Base-by-base conservation (phyloP, 768 basidiomycete species). In the Infundibulicybe gibba region DNA sequence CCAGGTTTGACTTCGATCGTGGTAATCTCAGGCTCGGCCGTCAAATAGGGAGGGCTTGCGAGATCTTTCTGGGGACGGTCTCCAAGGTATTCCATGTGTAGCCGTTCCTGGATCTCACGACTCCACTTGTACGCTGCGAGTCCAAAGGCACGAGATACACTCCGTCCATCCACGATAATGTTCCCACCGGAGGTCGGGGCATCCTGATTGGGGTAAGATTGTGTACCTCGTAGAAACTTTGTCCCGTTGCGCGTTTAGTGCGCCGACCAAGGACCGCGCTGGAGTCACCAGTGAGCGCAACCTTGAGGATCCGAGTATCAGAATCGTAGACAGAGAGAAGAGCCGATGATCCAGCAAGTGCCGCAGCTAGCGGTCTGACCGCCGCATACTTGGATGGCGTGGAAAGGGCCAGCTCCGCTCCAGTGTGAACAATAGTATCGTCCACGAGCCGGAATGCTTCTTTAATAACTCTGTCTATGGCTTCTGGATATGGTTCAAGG, bases 11-110 rank as follows among this genome's bases (percentile, higher is more conserved):
- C 58, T 34, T 67, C 57, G 20, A 68, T 63, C 2, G 67, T 65
- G n/a, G 67, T 74, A 31, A 80, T 67, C 41, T 72, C 75, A 2
- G 80, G 80, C 49, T 72, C 70, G 1, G 79, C 77, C 6, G 72
- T 76, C 15, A 80, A 62, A 54, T 77, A 76, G 0, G 76, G 74
- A 6, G 71, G 74, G 0, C 72, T 72, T 49, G 62, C 64, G 47
- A 70, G 60, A 20, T 60, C 51, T 6, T 60, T 47, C 10, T 49
- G 61, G 6, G 59, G 58, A 0, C 53, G 39, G 13, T 69, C 63
- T 2, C 68, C 68, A 8, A 75, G 57, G 48, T 65, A 69, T 25
- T 66, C 62, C 19, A 53, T 46, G 41, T 63, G 55, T 20, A 77
- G 54, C 15, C 62, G 60, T 30, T 61, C 47, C 47, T 76, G 75